Base-by-base conservation (phyloP, 176 grass and related monocot genomes). In the Triticum urartu region DNA sequence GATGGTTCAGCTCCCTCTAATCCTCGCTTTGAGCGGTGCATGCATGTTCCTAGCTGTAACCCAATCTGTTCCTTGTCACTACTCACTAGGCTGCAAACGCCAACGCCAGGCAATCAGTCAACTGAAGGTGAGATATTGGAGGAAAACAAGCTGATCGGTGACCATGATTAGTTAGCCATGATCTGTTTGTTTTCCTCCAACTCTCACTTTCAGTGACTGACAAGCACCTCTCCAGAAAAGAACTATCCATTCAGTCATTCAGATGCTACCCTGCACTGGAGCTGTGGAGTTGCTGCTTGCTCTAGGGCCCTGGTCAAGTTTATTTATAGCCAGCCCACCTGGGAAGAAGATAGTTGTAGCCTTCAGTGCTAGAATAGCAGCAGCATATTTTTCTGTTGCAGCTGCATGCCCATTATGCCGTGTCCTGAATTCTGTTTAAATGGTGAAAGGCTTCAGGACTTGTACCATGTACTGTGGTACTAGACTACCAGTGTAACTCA, bases 111-210 rank as follows among this genome's bases (percentile, higher is more conserved):
- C 35, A 18, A 93, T 79, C 78, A 20, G 91, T 63, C 7, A 9
- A 30, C 83, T 66, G 82, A 79, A 86, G 39, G 68, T 86, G 86
- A 88, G 86, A 88, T 82, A 79, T 76, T 88, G 82, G 85, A 91
- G 85, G 64, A 88, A 90, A 90, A 84, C 89, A 93, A 86, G 32
- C 88, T 59, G 69, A 64, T 39, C 9, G 7, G 11, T 1, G 5
- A 80, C 21, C 36, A 36, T 24, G 1, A 86, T 79, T 70, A 77
- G 21, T 9, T 47, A 66, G 58, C 74, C 36, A 24, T 12, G 35
- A 30, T 40, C 38, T 45, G 39, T 73, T 73, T 73, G 70, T 45
- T 21, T 15, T 73, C 38, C 70, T 86, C 77, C 86, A 88, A 90
- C 66, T 80, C 92, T 90, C 85, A 90, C 64, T 24, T 90, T 83